A percentile compares a stretch with the other conserved stretches of the same genome.
Conservation (phyloP, 2,329 filamentous ascomycete genomes). For the Hymenoscyphus fructigenus region DNA sequence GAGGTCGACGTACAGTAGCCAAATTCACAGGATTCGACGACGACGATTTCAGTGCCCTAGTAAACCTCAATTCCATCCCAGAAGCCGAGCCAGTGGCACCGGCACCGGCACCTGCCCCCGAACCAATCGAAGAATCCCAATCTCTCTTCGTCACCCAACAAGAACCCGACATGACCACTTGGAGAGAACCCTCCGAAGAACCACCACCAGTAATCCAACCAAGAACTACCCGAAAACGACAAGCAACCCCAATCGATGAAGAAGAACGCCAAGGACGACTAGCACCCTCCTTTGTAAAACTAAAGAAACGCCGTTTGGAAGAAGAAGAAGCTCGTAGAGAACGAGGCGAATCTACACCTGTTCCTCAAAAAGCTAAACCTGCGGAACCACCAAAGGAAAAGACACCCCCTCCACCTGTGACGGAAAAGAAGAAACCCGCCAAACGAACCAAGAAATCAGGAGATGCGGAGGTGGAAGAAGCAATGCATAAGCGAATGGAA, state of each 20-base stretch:
- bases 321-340: slow-evolving; percentile 50
- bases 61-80: slow-evolving; percentile 37
- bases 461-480: slow-evolving; percentile 63
- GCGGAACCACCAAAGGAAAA: slow-evolving; percentile 4
- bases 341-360: slow-evolving; percentile 34
- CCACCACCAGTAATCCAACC: slow-evolving; percentile 16
- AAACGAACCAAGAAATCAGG: slow-evolving; percentile 53
- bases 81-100: slow-evolving; percentile 30
- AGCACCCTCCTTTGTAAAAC: slow-evolving; percentile 71
- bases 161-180: slow-evolving; percentile 33
- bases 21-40: slow-evolving; percentile 76
- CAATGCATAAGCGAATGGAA: slow-evolving; percentile 57
- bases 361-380: slow-evolving; percentile 11
- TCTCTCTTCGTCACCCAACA: slow-evolving; percentile 58
- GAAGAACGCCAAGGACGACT: slow-evolving; percentile 66
- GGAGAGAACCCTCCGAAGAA: slow-evolving; percentile 20
- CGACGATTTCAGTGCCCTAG: slow-evolving; percentile 41
- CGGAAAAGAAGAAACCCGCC: neutral
- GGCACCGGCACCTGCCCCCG: neutral
- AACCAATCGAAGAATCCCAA: slow-evolving; percentile 30
- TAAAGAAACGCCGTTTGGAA: slow-evolving; percentile 75
- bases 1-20: slow-evolving; percentile 45
- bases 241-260: slow-evolving; percentile 42
- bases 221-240: slow-evolving; percentile 42
- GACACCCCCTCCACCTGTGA: slow-evolving; percentile 28